Conservation (phyloP, 2,329 filamentous ascomycete species). For the Calycina marina region DNA sequence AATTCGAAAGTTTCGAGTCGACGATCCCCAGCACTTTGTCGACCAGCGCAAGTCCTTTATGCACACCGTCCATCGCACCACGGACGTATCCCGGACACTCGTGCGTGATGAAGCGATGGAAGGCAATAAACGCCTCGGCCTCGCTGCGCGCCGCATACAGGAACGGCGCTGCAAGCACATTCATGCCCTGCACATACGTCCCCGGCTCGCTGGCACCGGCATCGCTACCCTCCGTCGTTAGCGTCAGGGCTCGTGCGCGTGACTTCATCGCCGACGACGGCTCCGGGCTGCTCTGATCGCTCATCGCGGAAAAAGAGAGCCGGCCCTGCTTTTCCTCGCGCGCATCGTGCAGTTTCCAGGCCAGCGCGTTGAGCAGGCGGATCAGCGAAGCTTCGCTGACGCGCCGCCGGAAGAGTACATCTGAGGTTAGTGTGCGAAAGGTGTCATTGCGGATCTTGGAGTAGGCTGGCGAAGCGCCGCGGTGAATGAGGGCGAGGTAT, state of each 20-base stretch:
- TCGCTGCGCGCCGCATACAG: slow-evolving; percentile 90
- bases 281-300: slow-evolving; percentile 19
- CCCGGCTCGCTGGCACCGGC: slow-evolving; percentile 50
- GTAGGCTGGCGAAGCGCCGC: slow-evolving; percentile 87
- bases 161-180: slow-evolving; percentile 90
- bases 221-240: slow-evolving; percentile 51
- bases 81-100: slow-evolving; percentile 91
- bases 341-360: slow-evolving; percentile 82
- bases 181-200: slow-evolving; percentile 97
- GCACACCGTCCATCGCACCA: slow-evolving; percentile 93
- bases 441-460: slow-evolving; percentile 98
- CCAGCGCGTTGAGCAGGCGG: slow-evolving; percentile 83
- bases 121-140: slow-evolving; percentile 84
- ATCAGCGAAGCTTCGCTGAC: slow-evolving; percentile 94
- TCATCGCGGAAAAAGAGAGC: slow-evolving; percentile 7
- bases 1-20: slow-evolving; percentile 72
- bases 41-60: slow-evolving; percentile 78
- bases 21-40: slow-evolving; percentile 87
- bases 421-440: slow-evolving; percentile 88
- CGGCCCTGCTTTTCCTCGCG: slow-evolving; percentile 28
- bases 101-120: slow-evolving; percentile 71
- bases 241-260: slow-evolving; percentile 38
- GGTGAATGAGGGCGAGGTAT: slow-evolving; percentile 81
- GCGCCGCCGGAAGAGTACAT: slow-evolving; percentile 88
- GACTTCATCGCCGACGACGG: slow-evolving; percentile 22